phyloP scores from a whole-genome alignment of 768 basidiomycete species.

The Russula lepida region DNA sequence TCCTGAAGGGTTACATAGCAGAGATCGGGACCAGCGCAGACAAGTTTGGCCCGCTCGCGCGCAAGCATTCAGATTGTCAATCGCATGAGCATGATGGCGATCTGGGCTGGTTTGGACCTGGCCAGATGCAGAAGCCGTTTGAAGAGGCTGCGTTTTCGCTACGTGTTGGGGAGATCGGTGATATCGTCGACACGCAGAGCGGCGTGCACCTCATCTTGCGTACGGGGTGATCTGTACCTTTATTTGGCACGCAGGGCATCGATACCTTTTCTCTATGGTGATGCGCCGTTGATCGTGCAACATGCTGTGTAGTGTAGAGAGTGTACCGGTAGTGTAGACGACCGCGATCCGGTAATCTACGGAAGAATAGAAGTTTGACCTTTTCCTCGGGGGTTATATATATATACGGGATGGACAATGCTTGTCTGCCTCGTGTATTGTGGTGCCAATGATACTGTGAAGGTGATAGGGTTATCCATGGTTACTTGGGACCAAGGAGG shows the following conservation, averaged over 20 bases:
- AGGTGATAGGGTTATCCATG: too few species aligned
- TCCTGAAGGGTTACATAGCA: constrained; percentile 54
- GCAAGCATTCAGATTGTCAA: constrained; percentile 78
- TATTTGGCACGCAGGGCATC: not conserved
- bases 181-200: constrained; percentile 80
- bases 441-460: not conserved
- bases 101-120: constrained; percentile 74
- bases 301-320: not conserved
- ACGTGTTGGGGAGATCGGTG: constrained; percentile 68
- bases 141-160: constrained; percentile 80
- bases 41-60: constrained; percentile 73
- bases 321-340: not conserved
- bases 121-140: constrained; percentile 97
- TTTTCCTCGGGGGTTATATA: too few species aligned
- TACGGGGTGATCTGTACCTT: constrained; percentile 45
- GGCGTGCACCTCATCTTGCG: constrained; percentile 92
- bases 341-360: not conserved
- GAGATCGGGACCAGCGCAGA: constrained; percentile 45
- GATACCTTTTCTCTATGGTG: not conserved
- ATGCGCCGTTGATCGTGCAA: not conserved
- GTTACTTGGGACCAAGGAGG: too few species aligned
- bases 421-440: too few species aligned
- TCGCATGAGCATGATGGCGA: constrained; percentile 79
- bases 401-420: too few species aligned
- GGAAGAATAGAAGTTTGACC: too few species aligned